Evolutionary conservation across 2,329 filamentous ascomycete species (phyloP).

Genomic region (Colletotrichum musae): DNA sequence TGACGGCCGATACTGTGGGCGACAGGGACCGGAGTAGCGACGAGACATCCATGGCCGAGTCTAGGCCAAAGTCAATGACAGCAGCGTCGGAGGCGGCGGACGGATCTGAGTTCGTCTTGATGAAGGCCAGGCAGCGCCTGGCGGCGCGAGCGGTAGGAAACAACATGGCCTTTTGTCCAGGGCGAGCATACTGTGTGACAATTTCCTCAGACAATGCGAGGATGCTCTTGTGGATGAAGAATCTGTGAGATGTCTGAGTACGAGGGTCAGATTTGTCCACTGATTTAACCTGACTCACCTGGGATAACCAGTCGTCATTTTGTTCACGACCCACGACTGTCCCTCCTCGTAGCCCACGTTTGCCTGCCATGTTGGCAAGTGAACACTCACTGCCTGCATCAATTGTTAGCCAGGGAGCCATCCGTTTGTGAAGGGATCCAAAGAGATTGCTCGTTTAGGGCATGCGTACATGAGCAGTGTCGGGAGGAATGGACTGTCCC

Average conservation of each 20-base stretch:
- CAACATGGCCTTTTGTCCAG: constrained; percentile 80
- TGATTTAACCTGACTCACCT: constrained; percentile 63
- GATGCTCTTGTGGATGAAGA: constrained; percentile 92
- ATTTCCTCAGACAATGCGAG: constrained; percentile 80
- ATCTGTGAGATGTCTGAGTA: constrained; percentile 68
- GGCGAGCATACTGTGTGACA: constrained; percentile 72
- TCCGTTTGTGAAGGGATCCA: not conserved
- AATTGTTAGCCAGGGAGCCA: constrained; percentile 1
- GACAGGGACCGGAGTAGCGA: constrained; percentile 67
- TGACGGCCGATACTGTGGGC: constrained; percentile 77
- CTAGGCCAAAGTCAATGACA: constrained; percentile 75
- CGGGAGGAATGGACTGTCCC: constrained; percentile 81
- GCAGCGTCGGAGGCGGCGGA: constrained; percentile 64
- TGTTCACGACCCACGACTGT: constrained; percentile 85
- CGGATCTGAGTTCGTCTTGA: constrained; percentile 71
- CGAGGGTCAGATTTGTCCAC: not conserved
- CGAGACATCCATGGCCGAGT: constrained; percentile 66
- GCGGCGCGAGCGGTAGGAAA: constrained; percentile 83
- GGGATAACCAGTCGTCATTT: constrained; percentile 93
- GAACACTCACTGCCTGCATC: constrained; percentile 90
- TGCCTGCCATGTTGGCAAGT: constrained; percentile 90
- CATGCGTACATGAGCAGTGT: constrained; percentile 81
- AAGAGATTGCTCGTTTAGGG: not conserved
- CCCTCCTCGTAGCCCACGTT: constrained; percentile 97
- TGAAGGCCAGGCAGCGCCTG: constrained; percentile 81